Evolutionary conservation across 768 basidiomycete species (phyloP).

Genomic region (Russula foetens): DNA sequence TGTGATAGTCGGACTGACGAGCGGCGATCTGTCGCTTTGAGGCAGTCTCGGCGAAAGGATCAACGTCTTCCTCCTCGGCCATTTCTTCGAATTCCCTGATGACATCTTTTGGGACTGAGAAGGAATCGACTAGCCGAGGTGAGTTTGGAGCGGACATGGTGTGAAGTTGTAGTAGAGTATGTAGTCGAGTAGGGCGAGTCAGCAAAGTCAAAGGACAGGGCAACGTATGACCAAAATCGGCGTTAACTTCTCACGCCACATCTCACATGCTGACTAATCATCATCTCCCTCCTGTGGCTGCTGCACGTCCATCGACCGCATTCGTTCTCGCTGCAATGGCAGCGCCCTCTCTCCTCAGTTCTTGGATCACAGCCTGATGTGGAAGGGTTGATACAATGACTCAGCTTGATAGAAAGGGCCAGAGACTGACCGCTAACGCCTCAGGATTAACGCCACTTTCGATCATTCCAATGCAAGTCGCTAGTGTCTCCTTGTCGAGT

Average conservation of each 20-base stretch:
- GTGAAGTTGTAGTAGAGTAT: background rate
- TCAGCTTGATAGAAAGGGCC: background rate
- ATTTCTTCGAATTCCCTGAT: constrained; percentile 90
- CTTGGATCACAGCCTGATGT: constrained; percentile 16
- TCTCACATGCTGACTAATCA: background rate
- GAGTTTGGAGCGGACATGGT: constrained; percentile 27
- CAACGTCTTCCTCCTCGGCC: constrained; percentile 88
- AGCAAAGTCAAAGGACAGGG: background rate
- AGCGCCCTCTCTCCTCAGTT: constrained; percentile 15
- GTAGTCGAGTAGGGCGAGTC: no score
- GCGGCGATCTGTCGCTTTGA: constrained; percentile 89
- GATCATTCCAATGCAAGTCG: constrained; percentile 86
- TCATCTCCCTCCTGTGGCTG: background rate
- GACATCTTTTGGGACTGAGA: constrained; percentile 88
- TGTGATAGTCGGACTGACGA: constrained; percentile 92
- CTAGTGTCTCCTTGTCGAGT: constrained; percentile 86
- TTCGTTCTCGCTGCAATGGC: constrained; percentile 1
- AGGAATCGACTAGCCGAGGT: constrained; percentile 78
- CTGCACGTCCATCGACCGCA: background rate
- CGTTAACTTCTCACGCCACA: constrained; percentile 5
- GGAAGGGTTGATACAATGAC: background rate
- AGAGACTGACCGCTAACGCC: constrained; percentile 67
- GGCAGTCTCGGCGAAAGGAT: constrained; percentile 89
- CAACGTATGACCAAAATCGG: constrained; percentile 1
- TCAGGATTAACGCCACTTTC: constrained; percentile 91